Conservation (phyloP, 352 stramenopile genomes). For the Globisporangium ultimum region DNA sequence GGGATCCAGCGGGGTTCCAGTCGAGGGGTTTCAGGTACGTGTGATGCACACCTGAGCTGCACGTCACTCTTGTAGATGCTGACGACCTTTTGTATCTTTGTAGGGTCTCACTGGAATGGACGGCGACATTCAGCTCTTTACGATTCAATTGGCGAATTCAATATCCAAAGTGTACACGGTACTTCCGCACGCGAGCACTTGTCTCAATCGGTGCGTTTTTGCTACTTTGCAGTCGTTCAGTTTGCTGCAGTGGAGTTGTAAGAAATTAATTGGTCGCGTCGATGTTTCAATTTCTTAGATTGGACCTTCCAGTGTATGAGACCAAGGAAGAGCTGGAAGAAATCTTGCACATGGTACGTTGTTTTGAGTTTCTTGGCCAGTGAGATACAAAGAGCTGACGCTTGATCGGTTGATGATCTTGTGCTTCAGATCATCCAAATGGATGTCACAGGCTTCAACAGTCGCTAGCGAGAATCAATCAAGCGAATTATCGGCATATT, state of each 20-base stretch:
- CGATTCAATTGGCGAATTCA: slow-evolving; percentile 56
- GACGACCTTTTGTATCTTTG: slow-evolving; percentile 1
- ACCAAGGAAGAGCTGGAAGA: slow-evolving; percentile 91
- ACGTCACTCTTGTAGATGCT: background rate
- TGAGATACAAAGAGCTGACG: background rate
- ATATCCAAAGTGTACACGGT: slow-evolving; percentile 44
- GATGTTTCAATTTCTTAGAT: slow-evolving; percentile 24
- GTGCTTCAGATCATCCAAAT: slow-evolving; percentile 53
- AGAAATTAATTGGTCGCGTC: background rate
- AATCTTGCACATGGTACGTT: slow-evolving; percentile 88
- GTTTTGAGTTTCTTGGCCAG: slow-evolving; percentile 1
- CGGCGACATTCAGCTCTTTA: slow-evolving; percentile 69
- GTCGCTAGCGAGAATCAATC: slow-evolving; percentile 26
- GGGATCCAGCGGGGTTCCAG: slow-evolving; percentile 73
- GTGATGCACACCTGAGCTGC: background rate
- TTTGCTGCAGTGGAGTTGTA: too few relatives aligned
- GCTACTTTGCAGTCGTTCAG: background rate
- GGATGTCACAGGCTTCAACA: slow-evolving; percentile 77
- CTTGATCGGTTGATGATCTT: background rate
- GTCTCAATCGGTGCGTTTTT: slow-evolving; percentile 60
- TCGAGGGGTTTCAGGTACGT: slow-evolving; percentile 70
- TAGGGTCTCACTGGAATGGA: slow-evolving; percentile 75
- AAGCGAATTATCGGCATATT: too few relatives aligned
- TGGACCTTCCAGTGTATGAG: slow-evolving; percentile 74
- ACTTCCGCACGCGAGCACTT: slow-evolving; percentile 76